These are phyloP conservation scores for Rhizopogon roseolus DNA, from an alignment of 768 basidiomycete genomes.

Conservation along the genomic window DNA sequence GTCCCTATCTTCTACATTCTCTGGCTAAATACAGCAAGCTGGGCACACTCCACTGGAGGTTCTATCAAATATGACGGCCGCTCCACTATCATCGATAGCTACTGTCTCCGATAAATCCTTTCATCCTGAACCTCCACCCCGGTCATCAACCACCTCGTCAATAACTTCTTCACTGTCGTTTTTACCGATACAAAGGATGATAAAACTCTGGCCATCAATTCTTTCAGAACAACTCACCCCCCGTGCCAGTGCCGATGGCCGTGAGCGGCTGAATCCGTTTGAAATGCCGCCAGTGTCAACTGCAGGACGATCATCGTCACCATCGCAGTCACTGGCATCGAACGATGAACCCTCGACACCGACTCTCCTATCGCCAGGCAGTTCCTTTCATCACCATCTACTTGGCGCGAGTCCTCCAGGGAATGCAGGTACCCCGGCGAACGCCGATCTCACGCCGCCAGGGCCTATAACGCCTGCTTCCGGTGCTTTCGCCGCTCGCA, in stretches of 20 bases:
- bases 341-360: conserved; percentile 9
- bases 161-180: conserved; percentile 16
- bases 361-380: conserved; percentile 8
- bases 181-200: conserved; percentile 38
- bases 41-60: not conserved
- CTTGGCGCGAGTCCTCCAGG: conserved; percentile 17
- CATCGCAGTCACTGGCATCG: conserved; percentile 5
- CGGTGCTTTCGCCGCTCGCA: conserved; percentile 43
- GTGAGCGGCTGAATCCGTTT: conserved; percentile 57
- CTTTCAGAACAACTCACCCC: conserved; percentile 57
- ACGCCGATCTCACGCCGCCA: conserved; percentile 35
- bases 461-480: conserved; percentile 43
- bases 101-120: conserved; percentile 5
- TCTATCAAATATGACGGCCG: conserved; percentile 7
- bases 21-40: not conserved
- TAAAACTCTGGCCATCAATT: conserved; percentile 62
- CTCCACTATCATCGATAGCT: conserved; percentile 8
- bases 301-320: conserved; percentile 14
- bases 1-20: not conserved
- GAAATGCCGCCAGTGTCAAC: conserved; percentile 37
- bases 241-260: conserved; percentile 37
- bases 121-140: not conserved
- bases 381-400: conserved; percentile 25
- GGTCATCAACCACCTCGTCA: conserved; percentile 10
- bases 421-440: conserved; percentile 18